Evolutionary conservation across 1,284 basidiomycete genomes (phyloP), one percentile per base, ranked within the genome.

Genomic region (Volvariella surrecta): DNA sequence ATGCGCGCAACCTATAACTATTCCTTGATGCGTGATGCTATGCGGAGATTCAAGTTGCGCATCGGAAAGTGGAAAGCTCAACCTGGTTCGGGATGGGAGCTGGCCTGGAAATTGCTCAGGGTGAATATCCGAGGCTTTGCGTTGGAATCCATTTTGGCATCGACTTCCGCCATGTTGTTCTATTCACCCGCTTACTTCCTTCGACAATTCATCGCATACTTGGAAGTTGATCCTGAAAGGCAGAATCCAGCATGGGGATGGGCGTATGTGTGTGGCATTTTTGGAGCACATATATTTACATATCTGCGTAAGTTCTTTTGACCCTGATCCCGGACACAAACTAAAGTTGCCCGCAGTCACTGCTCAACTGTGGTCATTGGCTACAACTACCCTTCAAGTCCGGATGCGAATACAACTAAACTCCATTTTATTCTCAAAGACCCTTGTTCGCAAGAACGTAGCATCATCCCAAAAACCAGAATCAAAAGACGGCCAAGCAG

Each of bases 341-440:
- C n/a, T 43, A 49, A 13, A 51, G 35, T 28, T 15, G 35, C 18
- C 31, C 32, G 3, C 46, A 73, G 71, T 66, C 21, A 68, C 70
- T 32, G 67, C 64, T 10, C 66, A 89, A 53, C 63, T 89, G 13
- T 89, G 79, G 79, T 81, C 79, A 6, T 49, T 89, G 35, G 73
- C 84, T 2, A 88, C 80, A 1, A 85, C 85, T 0, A 77, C 70
- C 8, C 60, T 89, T 11, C 82, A 85, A 61, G 76, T 80, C 55
- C 76, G 85, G 21, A 64, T 95, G 37, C 76, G 76, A 31, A 74
- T 86, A 15, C 89, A 95, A 57, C 70, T 96, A 43, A 95, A 95
- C 63, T 80, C 87, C 9, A 76, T 87, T 44, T 65, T 96, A 4
- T 96, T 89, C 57, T 79, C 81, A 39, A 96, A 96, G 66, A 95